Evolutionary conservation across 148 eudicot species (phyloP).

Genomic region (Amaranthus cruentus): DNA sequence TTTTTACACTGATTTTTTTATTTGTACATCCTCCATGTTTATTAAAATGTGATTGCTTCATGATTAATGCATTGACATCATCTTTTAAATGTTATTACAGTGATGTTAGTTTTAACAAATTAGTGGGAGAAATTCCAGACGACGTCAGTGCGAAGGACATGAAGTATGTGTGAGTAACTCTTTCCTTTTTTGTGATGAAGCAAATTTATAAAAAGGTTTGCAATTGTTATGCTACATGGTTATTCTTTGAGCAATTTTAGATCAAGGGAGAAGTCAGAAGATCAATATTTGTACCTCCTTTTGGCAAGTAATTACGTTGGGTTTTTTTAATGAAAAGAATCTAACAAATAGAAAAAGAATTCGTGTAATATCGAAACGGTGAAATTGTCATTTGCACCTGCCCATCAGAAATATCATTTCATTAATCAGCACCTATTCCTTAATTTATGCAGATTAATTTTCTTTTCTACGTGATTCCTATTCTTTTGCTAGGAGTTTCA

Average conservation of each 20-base stretch:
- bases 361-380: too few relatives aligned
- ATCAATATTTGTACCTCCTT: too few relatives aligned
- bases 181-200: background rate
- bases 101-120: conserved; percentile 64
- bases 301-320: too few relatives aligned
- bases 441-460: background rate
- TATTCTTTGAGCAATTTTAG: too few relatives aligned
- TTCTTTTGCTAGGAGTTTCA: background rate
- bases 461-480: background rate
- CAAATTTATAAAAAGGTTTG: background rate
- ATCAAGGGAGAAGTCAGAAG: too few relatives aligned
- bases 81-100: conserved; percentile 32
- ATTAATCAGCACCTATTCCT: background rate
- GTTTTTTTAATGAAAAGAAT: too few relatives aligned
- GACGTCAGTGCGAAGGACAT: conserved; percentile 34
- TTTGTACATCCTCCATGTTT: background rate
- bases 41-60: background rate
- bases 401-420: background rate
- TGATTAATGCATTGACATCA: conserved; percentile 4
- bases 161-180: conserved; percentile 51
- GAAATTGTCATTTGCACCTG: too few relatives aligned
- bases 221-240: too few relatives aligned
- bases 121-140: conserved; percentile 51
- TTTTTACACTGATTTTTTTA: too few relatives aligned
- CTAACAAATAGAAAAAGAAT: too few relatives aligned